Conservation (phyloP, 1,139 yeast species). For the Kodamaea ohmeri region DNA sequence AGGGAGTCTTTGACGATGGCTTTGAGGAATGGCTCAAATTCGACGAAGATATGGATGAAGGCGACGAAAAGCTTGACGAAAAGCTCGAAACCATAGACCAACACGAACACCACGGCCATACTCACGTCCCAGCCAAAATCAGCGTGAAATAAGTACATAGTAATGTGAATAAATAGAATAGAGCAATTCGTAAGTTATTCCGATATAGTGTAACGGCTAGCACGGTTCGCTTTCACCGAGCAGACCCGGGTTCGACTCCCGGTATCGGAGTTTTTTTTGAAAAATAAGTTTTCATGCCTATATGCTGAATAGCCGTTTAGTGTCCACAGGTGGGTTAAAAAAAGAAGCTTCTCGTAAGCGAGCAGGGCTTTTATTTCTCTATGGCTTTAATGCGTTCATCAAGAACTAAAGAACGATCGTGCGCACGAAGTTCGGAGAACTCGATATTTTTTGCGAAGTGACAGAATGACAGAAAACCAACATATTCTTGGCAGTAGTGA, state of each 20-base stretch:
- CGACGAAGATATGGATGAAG: slow-evolving; percentile 13
- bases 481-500: too few relatives aligned
- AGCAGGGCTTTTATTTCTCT: too few relatives aligned
- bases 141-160: neutral
- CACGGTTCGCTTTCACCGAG: slow-evolving; percentile 81
- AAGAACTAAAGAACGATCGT: neutral
- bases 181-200: slow-evolving; percentile 2
- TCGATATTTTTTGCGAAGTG: neutral
- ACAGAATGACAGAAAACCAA: neutral
- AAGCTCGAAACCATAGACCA: slow-evolving; percentile 1
- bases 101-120: slow-evolving; percentile 1
- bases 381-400: too few relatives aligned
- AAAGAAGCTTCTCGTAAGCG: too few relatives aligned
- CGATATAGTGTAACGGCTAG: slow-evolving; percentile 78
- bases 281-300: too few relatives aligned
- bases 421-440: neutral
- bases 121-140: neutral
- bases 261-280: slow-evolving; percentile 59
- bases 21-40: slow-evolving; percentile 26
- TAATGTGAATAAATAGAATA: neutral
- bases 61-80: slow-evolving; percentile 7
- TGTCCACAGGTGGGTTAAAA: too few relatives aligned
- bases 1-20: slow-evolving; percentile 34
- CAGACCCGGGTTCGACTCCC: slow-evolving; percentile 83
- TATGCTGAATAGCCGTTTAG: too few relatives aligned